A percentile compares a stretch with the other conserved stretches of the same genome.
Evolutionary conservation across 768 basidiomycete genomes (phyloP).

Genomic region (Pleurotus pulmonarius): DNA sequence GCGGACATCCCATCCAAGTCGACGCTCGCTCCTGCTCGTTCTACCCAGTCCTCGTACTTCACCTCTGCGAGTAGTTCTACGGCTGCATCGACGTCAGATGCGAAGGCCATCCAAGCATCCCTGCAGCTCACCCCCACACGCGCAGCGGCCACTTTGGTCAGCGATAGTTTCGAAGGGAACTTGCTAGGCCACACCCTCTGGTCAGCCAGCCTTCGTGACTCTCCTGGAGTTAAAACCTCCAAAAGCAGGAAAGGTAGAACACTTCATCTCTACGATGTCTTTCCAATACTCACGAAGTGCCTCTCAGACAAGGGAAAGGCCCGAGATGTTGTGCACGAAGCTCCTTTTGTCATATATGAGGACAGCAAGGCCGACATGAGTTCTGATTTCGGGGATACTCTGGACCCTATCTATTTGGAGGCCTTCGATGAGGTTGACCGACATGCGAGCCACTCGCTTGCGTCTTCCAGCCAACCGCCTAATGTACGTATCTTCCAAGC

Average conservation of each 20-base stretch:
- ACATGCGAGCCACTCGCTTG: neutral
- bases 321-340: neutral
- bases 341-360: neutral
- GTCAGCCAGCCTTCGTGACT: conserved; percentile 1
- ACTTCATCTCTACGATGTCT: no score
- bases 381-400: conserved; percentile 4
- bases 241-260: no score
- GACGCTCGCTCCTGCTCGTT: neutral
- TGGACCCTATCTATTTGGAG: neutral
- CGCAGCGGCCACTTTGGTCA: neutral
- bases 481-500: neutral
- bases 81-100: neutral
- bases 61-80: neutral
- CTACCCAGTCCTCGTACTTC: neutral
- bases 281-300: neutral
- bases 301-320: neutral
- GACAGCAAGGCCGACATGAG: conserved; percentile 1
- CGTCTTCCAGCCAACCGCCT: neutral
- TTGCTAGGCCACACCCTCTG: neutral
- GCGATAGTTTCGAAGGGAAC: neutral
- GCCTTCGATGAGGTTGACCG: neutral
- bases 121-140: neutral
- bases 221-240: neutral
- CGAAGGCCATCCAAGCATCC: neutral
- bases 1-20: neutral